Evolutionary conservation across 2,329 filamentous ascomycete species (phyloP), one percentile per base, ranked within the genome.

Genomic region (Beauveria medogensis): DNA sequence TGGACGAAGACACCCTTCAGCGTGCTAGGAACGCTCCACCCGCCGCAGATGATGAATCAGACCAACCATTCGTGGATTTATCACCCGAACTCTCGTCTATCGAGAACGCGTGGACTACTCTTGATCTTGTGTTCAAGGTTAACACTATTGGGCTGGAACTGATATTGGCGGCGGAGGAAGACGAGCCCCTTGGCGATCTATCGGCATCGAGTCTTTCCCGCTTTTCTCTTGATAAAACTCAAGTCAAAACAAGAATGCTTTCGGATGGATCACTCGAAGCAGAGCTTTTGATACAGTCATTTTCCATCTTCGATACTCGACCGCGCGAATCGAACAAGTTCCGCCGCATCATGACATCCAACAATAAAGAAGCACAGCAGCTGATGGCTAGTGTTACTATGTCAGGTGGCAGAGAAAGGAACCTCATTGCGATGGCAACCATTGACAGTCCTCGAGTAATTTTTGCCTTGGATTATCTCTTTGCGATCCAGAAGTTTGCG

Each of bases 371-470:
- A 60, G 92, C 94, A 51, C 92, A 97, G 72, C 95, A 99, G 68
- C 92, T 99, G 69, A 99, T 99, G 94, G 94, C 94, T 20, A 97
- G 90, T 71, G 78, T 99, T 4, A 95, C 92, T 0, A 95, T 99
- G 74, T 92, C 92, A 0, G 90, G 92, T 18, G 92, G 92, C 3
- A 79, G 86, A 40, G 89, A 96, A 46, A 85, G 86, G 63, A 90
- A 87, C 70, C 75, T 97, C 60, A 95, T 97, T 68, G 91, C 91
- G 2, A 89, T 99, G 74, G 84, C 97, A 61, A 96, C 92, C 0
- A 86, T 99, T 63, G 94, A 99, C 69, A 99, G 94, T 67, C 94
- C 94, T 2, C 84, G 92, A 3, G 85, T 99, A 60, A 97, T 99
- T 62, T 90, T 99, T 71, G 93, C 95, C 0, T 78, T 99, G 34